Evolutionary conservation across 306 rosid species (phyloP).

Genomic region (Oxytropis ochrocephala): DNA sequence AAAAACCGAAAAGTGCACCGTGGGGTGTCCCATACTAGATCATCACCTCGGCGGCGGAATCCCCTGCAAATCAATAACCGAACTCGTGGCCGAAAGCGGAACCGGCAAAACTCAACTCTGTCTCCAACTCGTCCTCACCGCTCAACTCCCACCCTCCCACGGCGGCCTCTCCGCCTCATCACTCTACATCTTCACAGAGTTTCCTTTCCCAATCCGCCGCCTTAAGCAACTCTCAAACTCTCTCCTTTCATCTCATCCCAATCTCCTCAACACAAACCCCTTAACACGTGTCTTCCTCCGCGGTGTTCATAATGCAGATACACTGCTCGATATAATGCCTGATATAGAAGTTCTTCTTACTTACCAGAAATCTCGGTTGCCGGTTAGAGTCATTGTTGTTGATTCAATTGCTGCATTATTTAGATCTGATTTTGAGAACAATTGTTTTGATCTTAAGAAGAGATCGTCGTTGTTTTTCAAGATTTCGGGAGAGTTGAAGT

Average conservation of each 20-base stretch:
- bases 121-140: constrained; percentile 75
- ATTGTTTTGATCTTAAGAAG: constrained; percentile 44
- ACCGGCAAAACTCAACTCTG: constrained; percentile 84
- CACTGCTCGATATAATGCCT: constrained; percentile 41
- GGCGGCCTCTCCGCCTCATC: constrained; percentile 80
- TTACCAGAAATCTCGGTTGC: constrained; percentile 24
- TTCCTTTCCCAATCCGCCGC: constrained; percentile 75
- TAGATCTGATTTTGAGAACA: constrained; percentile 77
- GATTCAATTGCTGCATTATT: constrained; percentile 88
- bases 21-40: constrained; percentile 70
- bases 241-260: constrained; percentile 18
- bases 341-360: constrained; percentile 34
- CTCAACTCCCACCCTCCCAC: constrained; percentile 65
- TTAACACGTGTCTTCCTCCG: constrained; percentile 38
- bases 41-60: constrained; percentile 60
- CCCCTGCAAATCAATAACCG: constrained; percentile 68
- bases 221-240: constrained; percentile 56
- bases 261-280: constrained; percentile 26
- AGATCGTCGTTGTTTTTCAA: constrained; percentile 65
- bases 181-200: constrained; percentile 67
- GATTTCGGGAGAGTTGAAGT: constrained; percentile 60
- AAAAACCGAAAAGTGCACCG: constrained; percentile 36
- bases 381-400: constrained; percentile 54
- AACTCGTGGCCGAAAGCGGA: constrained; percentile 73
- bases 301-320: constrained; percentile 40